Evolutionary conservation across 352 stramenopile species (phyloP), one percentile per base, ranked within the genome.

Genomic region (Pythium volutum): DNA sequence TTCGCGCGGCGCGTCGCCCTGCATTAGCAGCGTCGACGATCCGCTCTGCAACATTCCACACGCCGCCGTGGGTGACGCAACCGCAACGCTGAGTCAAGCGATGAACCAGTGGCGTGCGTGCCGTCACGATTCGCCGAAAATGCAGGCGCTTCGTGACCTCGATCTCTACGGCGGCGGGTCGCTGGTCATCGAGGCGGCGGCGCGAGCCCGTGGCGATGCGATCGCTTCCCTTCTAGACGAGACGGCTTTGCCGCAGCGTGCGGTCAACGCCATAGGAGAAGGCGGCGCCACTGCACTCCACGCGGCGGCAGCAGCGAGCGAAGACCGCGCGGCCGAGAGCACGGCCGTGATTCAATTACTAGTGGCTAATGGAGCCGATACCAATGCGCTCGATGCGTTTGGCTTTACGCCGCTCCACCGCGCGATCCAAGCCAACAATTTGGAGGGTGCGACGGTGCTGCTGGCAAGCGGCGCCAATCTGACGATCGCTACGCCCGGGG

Each of bases 341-440:
- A 69, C 43, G 15, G 31, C 50, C 2, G 46, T 55, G 41, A 11
- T 76, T 14, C 69, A 70, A 25, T 49, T 71, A 14, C 55, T 76
- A 38, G 65, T 76, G 20, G 57, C 69, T 1, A 43, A 48, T 41
- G 66, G 69, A 9, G 65, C 65, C 3, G 42, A 61, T 34, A 55
- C 69, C 9, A 71, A 76, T 20, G 54, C 46, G 0, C 48, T 76
- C 7, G 69, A 76, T 25, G 66, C 52, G 4, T 76, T 74, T 14
- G 69, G 69, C 1, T 76, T 71, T 62, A 76, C 69, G 23, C 69
- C 69, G n/a, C 42, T 76, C 29, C 69, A 76, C 41, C 65, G 69
- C 16, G 46, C 49, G 10, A 68, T 76, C 33, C 56, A 73, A 42
- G 61, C 54, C 50, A 62, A 66, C 34, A 73, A 61, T 27, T 11